These are phyloP conservation scores for Theileria annulata DNA, from an alignment of 169 alveolate species.

Conservation along the genomic window DNA sequence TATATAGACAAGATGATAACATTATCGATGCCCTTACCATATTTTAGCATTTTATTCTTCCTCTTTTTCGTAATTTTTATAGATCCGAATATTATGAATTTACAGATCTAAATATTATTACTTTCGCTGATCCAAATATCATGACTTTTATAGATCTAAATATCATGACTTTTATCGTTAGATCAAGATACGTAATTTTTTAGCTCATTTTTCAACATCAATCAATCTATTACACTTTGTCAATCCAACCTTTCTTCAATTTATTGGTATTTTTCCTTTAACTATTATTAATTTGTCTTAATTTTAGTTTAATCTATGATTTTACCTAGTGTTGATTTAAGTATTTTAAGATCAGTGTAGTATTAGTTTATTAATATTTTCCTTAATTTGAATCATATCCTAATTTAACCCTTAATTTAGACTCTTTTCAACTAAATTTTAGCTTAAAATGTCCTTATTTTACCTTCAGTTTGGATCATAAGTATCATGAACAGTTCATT, in stretches of 20 bases:
- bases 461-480: too few species aligned
- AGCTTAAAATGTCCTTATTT: too few species aligned
- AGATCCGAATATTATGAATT: neutral
- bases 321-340: neutral
- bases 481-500: too few species aligned
- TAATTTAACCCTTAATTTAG: too few species aligned
- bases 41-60: too few species aligned
- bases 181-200: too few species aligned
- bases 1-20: neutral
- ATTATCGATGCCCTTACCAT: neutral
- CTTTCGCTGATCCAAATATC: neutral
- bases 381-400: too few species aligned
- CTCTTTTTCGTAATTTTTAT: neutral
- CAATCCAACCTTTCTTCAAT: neutral
- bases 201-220: neutral
- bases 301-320: neutral
- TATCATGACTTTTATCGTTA: too few species aligned
- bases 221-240: neutral
- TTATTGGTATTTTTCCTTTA: neutral
- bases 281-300: neutral
- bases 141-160: neutral
- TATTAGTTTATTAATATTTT: too few species aligned
- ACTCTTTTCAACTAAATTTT: too few species aligned
- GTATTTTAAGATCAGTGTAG: too few species aligned
- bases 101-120: too few species aligned